These are phyloP conservation scores for Massarina eburnea DNA, from an alignment of 2,329 filamentous ascomycete genomes.

Conservation along the genomic window DNA sequence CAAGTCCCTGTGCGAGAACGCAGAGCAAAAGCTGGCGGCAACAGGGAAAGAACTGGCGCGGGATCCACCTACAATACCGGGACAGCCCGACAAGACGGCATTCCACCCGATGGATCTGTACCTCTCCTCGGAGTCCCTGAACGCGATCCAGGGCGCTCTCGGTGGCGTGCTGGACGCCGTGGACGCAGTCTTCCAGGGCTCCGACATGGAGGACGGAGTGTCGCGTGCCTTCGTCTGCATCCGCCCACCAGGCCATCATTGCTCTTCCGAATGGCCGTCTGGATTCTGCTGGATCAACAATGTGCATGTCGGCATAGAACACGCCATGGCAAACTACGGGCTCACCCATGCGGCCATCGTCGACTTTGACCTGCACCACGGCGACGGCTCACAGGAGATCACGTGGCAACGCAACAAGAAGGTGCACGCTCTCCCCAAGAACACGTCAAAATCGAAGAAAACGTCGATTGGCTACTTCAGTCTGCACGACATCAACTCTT, in stretches of 20 bases:
- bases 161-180: conserved; percentile 93
- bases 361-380: conserved; percentile 47
- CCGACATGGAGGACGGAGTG: conserved; percentile 53
- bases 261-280: conserved; percentile 83
- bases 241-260: conserved; percentile 92
- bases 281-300: conserved; percentile 99
- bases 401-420: conserved; percentile 86
- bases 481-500: conserved; percentile 97
- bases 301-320: conserved; percentile 93
- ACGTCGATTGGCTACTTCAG: conserved; percentile 94
- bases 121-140: conserved; percentile 79
- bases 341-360: conserved; percentile 84
- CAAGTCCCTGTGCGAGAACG: conserved; percentile 77
- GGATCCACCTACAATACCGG: conserved; percentile 25
- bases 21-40: conserved; percentile 74
- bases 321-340: conserved; percentile 79
- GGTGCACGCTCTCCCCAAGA: conserved; percentile 65
- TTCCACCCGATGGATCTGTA: conserved; percentile 92
- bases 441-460: conserved; percentile 75
- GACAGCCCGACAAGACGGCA: conserved; percentile 60
- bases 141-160: conserved; percentile 86
- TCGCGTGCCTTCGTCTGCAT: conserved; percentile 88
- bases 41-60: conserved; percentile 78
- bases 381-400: conserved; percentile 83
- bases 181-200: conserved; percentile 73